Evolutionary conservation across 768 basidiomycete species (phyloP).

Genomic region (Wakefieldia striispora): DNA sequence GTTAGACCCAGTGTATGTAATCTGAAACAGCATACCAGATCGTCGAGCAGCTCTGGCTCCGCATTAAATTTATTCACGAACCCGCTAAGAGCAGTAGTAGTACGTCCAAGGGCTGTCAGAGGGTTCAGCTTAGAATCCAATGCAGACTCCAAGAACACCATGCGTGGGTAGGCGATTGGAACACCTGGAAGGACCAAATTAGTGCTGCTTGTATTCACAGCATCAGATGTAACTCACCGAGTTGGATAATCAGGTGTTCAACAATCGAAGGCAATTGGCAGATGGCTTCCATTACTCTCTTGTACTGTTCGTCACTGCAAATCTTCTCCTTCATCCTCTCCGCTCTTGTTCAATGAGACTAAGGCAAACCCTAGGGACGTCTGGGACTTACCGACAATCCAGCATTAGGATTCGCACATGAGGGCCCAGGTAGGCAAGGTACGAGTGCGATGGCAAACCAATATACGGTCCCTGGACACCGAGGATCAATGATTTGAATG

Average conservation of each 20-base stretch:
- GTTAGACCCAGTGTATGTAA: constrained; percentile 23
- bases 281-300: constrained; percentile 65
- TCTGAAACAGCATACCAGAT: constrained; percentile 54
- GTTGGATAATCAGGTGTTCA: constrained; percentile 80
- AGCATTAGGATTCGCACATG: constrained; percentile 70
- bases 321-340: constrained; percentile 84
- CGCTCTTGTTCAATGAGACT: constrained; percentile 47
- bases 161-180: constrained; percentile 89
- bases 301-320: constrained; percentile 72
- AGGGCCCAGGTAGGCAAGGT: constrained; percentile 78
- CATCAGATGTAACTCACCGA: constrained; percentile 46
- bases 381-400: constrained; percentile 67
- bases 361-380: not conserved
- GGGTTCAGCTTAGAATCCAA: constrained; percentile 86
- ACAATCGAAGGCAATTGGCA: constrained; percentile 57
- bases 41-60: constrained; percentile 93
- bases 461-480: constrained; percentile 78
- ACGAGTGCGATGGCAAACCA: constrained; percentile 78
- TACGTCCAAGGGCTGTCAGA: constrained; percentile 67
- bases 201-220: not conserved
- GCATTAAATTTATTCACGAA: constrained; percentile 90
- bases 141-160: constrained; percentile 82
- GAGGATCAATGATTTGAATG: constrained; percentile 69
- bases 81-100: constrained; percentile 66
- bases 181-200: constrained; percentile 43